These are phyloP conservation scores for Erythrobasidium hasegawianum DNA, from an alignment of 1,284 basidiomycete genomes.

Conservation along the genomic window DNA sequence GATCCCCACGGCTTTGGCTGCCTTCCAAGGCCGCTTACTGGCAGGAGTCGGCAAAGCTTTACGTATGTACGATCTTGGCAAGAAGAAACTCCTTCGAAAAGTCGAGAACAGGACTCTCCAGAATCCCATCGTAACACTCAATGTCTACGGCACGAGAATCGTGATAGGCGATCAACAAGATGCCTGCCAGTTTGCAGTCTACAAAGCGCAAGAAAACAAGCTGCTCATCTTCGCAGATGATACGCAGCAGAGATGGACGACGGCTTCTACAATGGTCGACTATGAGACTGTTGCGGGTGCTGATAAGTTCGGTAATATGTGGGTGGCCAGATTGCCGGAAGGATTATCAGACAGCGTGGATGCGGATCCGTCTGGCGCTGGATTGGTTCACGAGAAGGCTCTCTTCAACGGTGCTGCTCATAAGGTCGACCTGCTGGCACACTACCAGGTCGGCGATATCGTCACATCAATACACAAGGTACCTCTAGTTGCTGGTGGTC, in stretches of 20 bases:
- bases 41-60: slow-evolving; percentile 90
- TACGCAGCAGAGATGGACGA: slow-evolving; percentile 82
- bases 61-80: slow-evolving; percentile 92
- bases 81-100: slow-evolving; percentile 94
- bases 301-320: slow-evolving; percentile 96
- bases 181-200: slow-evolving; percentile 82
- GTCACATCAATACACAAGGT: slow-evolving; percentile 84
- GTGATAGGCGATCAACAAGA: slow-evolving; percentile 97
- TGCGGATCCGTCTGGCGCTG: slow-evolving; percentile 94
- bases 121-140: slow-evolving; percentile 77
- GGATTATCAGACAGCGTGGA: slow-evolving; percentile 87
- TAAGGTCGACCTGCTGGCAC: slow-evolving; percentile 81
- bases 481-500: slow-evolving; percentile 86
- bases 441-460: slow-evolving; percentile 92
- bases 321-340: slow-evolving; percentile 81
- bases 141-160: slow-evolving; percentile 89
- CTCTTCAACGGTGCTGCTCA: slow-evolving; percentile 92
- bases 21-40: slow-evolving; percentile 86
- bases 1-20: slow-evolving; percentile 78
- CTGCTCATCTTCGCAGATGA: slow-evolving; percentile 95
- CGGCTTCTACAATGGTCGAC: slow-evolving; percentile 84
- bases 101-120: slow-evolving; percentile 93
- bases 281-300: slow-evolving; percentile 91
- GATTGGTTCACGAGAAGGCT: slow-evolving; percentile 91
- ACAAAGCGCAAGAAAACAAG: slow-evolving; percentile 91